These are phyloP conservation scores for Fusarium buharicum DNA, from an alignment of 2,329 filamentous ascomycete species.

Conservation along the genomic window DNA sequence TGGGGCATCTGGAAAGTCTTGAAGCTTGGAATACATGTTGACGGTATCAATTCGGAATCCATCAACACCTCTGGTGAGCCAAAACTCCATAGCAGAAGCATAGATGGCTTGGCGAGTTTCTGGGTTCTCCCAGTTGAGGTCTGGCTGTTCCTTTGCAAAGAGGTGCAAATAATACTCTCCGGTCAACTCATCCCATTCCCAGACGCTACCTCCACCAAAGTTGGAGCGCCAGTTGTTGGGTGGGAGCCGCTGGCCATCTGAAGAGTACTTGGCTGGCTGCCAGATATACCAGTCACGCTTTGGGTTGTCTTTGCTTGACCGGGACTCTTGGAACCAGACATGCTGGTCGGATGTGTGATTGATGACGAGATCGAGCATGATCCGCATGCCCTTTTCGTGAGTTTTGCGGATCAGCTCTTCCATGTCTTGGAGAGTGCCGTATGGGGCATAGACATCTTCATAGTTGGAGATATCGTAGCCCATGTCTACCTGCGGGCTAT, in stretches of 20 bases:
- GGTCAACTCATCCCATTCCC: slow-evolving; percentile 78
- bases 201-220: slow-evolving; percentile 69
- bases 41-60: slow-evolving; percentile 81
- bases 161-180: slow-evolving; percentile 81
- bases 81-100: slow-evolving; percentile 77
- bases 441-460: slow-evolving; percentile 40
- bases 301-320: slow-evolving; percentile 28
- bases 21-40: slow-evolving; percentile 75
- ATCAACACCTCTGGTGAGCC: slow-evolving; percentile 78
- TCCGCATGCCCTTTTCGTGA: slow-evolving; percentile 37
- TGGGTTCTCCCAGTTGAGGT: slow-evolving; percentile 85
- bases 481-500: slow-evolving; percentile 43
- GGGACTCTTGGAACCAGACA: slow-evolving; percentile 43
- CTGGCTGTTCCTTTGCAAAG: slow-evolving; percentile 80
- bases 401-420: slow-evolving; percentile 40
- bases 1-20: slow-evolving; percentile 67
- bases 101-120: slow-evolving; percentile 76
- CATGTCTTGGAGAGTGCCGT: slow-evolving; percentile 43
- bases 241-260: slow-evolving; percentile 70
- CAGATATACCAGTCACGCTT: slow-evolving; percentile 72
- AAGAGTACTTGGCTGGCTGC: slow-evolving; percentile 60
- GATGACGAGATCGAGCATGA: slow-evolving; percentile 43
- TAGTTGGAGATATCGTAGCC: slow-evolving; percentile 44
- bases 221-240: slow-evolving; percentile 80
- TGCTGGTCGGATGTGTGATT: slow-evolving; percentile 44